Evolutionary conservation across 192 early-diverging fungal species (phyloP), one percentile per base, ranked within the genome.

Genomic region (Umbelopsis sp.): DNA sequence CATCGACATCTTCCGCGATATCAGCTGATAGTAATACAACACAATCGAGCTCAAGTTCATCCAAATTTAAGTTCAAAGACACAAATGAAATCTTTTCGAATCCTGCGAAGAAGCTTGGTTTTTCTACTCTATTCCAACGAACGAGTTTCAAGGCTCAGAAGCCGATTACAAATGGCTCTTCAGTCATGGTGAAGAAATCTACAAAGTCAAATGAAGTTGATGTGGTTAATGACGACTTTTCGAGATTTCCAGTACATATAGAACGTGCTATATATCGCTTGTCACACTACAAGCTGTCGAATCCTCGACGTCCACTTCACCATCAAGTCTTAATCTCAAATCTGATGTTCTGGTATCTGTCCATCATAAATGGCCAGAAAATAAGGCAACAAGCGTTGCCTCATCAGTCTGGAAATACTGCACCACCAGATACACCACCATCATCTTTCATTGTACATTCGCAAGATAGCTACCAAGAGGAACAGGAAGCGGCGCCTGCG

Each of bases 341-440:
- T 59, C 86, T 93, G 83, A 90, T 93, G 88, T 91, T 93, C 75
- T 93, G 92, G 92, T 93, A 93, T 74, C 76, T 93, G 62, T 86
- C 87, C 38, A 83, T 93, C 14, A 91, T 91, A 53, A 62, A 62
- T 62, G 56, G 56, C 8, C 56, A 62, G 31, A 29, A 62, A n/a
- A 32, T 62, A 20, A 22, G 56, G 29, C 56, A 29, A 4, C 26
- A 62, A 14, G 4, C 7, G 0, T 32, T 12, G 14, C 31, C 29
- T 20, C 24, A 62, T 0, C 56, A 29, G 38, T 41, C 38, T 34
- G 56, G 9, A 34, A 34, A n/a, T 36, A 32, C 26, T 62, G 32
- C 4, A 34, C 4, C 56, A 29, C 14, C 56, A 36, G 31, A 20
- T n/a, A 20, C 56, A 7, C 20, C 31, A 26, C 56, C 56, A 34